Conservation (phyloP, 2,329 filamentous ascomycete genomes). For the Hypoxylon sp. region DNA sequence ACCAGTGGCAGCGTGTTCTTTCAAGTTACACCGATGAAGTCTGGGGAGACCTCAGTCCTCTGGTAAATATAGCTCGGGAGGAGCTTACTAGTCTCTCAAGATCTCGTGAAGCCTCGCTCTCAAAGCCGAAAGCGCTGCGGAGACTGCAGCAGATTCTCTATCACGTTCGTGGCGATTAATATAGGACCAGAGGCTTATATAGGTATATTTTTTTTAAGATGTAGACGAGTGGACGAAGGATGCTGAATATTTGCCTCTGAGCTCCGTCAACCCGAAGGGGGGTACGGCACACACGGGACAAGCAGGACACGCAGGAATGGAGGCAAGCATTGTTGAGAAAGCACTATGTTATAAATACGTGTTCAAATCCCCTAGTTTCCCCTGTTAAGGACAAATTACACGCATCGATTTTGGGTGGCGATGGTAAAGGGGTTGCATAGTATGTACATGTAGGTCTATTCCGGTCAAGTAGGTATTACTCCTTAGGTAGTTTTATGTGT, state of each 20-base stretch:
- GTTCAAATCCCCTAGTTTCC: neutral
- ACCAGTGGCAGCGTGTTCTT: constrained; percentile 71
- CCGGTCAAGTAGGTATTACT: neutral
- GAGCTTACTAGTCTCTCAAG: constrained; percentile 66
- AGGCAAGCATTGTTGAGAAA: neutral
- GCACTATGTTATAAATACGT: neutral
- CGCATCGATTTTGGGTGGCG: neutral
- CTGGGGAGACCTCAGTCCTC: constrained; percentile 74
- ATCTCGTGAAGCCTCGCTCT: constrained; percentile 42
- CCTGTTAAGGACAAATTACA: neutral
- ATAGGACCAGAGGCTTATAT: neutral
- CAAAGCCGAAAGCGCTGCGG: constrained; percentile 56
- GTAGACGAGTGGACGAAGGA: neutral
- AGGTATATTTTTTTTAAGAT: neutral
- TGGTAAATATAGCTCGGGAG: constrained; percentile 69
- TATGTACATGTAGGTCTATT: neutral
- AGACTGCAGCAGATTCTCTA: constrained; percentile 59
- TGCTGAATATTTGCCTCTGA: neutral
- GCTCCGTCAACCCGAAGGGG: neutral
- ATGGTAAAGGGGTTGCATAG: neutral
- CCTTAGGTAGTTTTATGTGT: neutral
- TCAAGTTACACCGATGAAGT: constrained; percentile 75
- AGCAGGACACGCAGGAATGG: no score
- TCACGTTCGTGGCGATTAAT: constrained; percentile 56
- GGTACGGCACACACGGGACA: no score